These are phyloP conservation scores for Pseudonitzschia multiseries DNA, from an alignment of 108 stramenopile genomes.

Conservation along the genomic window DNA sequence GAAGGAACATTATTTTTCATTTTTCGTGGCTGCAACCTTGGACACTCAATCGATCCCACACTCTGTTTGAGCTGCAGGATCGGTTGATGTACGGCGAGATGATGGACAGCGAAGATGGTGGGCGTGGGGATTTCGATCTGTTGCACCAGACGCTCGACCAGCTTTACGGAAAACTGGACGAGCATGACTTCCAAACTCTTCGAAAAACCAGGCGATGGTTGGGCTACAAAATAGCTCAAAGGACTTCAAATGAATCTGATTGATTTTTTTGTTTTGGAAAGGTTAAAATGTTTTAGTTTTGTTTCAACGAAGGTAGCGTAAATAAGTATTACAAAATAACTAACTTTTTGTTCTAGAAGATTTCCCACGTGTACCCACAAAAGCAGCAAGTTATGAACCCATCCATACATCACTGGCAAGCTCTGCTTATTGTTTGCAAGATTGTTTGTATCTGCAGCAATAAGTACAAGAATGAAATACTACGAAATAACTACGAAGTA, in stretches of 20 bases:
- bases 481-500: no score
- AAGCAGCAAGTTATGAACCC: no score
- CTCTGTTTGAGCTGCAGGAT: conserved; percentile 14
- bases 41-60: conserved; percentile 12
- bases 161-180: conserved; percentile 7
- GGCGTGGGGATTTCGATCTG: conserved; percentile 2
- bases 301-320: neutral
- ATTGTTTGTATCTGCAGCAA: no score
- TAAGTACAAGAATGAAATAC: no score
- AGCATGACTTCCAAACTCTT: conserved; percentile 14
- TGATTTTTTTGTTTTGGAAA: neutral
- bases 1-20: conserved; percentile 18
- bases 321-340: neutral
- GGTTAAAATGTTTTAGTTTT: no score
- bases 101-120: neutral
- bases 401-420: no score
- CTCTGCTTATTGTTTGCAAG: no score
- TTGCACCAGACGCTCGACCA: conserved; percentile 6
- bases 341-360: no score
- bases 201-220: neutral
- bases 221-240: neutral
- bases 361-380: no score
- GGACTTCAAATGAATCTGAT: neutral
- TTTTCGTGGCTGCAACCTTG: conserved; percentile 1
- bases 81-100: conserved; percentile 15